These are phyloP conservation scores for Curvularia spicifera DNA, from an alignment of 2,329 filamentous ascomycete genomes.

Conservation along the genomic window DNA sequence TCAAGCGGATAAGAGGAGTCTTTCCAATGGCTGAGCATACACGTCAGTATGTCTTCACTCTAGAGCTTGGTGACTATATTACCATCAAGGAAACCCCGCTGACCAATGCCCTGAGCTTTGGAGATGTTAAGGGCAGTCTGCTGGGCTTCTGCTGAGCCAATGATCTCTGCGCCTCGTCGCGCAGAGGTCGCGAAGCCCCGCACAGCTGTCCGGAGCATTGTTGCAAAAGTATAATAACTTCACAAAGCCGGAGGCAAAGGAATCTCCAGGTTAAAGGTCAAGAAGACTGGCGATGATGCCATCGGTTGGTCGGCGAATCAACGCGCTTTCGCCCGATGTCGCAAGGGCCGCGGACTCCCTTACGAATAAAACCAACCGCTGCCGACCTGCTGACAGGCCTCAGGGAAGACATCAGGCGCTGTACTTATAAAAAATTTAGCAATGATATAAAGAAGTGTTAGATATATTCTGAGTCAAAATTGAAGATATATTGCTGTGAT, in stretches of 20 bases:
- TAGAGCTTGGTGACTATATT: constrained; percentile 27
- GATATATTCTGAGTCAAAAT: too few relatives aligned
- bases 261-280: neutral
- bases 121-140: constrained; percentile 75
- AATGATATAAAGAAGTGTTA: too few relatives aligned
- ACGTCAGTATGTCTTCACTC: constrained; percentile 13
- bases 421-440: too few relatives aligned
- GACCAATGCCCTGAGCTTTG: constrained; percentile 77
- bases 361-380: too few relatives aligned
- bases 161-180: constrained; percentile 58
- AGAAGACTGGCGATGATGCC: constrained; percentile 20
- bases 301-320: constrained; percentile 27
- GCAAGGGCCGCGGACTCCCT: constrained; percentile 16
- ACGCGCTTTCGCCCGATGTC: constrained; percentile 32
- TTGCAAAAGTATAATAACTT: constrained; percentile 13
- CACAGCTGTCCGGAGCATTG: constrained; percentile 73
- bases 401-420: too few relatives aligned
- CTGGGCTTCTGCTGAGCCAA: constrained; percentile 58
- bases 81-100: constrained; percentile 81
- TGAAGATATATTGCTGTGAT: too few relatives aligned
- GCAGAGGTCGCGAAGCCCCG: constrained; percentile 71
- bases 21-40: constrained; percentile 82
- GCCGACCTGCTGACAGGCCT: too few relatives aligned
- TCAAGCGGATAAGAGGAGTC: constrained; percentile 90
- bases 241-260: constrained; percentile 8